Conservation (phyloP, 257 asterid species). For the Ophiorrhiza pumila region DNA sequence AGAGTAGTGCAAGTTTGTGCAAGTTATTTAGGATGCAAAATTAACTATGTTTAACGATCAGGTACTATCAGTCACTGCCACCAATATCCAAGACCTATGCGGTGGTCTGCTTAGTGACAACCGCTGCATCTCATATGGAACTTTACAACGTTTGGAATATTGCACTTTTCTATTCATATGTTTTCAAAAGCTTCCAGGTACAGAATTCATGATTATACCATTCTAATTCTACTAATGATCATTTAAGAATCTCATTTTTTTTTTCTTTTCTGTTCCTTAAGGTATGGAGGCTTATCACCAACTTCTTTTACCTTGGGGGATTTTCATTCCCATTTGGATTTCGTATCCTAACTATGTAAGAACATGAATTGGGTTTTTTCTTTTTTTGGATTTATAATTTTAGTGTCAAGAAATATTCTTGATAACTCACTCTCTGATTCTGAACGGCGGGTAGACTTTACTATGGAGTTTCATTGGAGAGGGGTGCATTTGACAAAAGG, state of each 20-base stretch:
- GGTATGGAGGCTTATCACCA: slow-evolving; percentile 59
- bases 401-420: background rate
- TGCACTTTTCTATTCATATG: slow-evolving; percentile 37
- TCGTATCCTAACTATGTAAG: slow-evolving; percentile 44
- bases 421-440: background rate
- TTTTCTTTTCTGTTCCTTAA: slow-evolving; percentile 7
- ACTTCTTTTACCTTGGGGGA: slow-evolving; percentile 46
- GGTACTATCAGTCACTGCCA: slow-evolving; percentile 49
- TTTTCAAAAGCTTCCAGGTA: slow-evolving; percentile 44
- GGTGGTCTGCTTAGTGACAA: slow-evolving; percentile 35
- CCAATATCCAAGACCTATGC: slow-evolving; percentile 50
- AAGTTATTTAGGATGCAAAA: no score
- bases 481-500: slow-evolving; percentile 56
- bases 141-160: slow-evolving; percentile 25
- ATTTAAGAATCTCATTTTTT: background rate
- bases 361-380: background rate
- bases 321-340: slow-evolving; percentile 41
- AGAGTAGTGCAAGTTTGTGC: no score
- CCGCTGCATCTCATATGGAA: slow-evolving; percentile 31
- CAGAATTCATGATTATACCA: no score
- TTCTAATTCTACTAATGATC: background rate
- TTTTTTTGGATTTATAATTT: background rate
- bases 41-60: no score
- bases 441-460: slow-evolving; percentile 25
- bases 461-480: slow-evolving; percentile 48